These are phyloP conservation scores for Singerocomus inundabilis DNA, from an alignment of 1,284 basidiomycete genomes.

Conservation along the genomic window DNA sequence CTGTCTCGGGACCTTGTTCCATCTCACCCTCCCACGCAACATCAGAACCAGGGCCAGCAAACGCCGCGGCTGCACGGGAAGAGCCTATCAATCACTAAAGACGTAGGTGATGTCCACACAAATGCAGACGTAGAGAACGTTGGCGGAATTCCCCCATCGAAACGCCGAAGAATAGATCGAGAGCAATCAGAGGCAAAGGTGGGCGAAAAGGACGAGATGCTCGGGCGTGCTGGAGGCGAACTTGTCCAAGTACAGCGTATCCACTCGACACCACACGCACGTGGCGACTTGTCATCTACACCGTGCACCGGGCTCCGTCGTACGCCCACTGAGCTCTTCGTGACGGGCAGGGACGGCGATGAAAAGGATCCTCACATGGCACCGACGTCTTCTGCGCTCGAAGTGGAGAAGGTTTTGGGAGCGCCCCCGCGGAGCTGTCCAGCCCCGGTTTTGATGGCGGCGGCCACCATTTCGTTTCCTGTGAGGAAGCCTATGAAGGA, in stretches of 20 bases:
- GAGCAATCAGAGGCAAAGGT: not conserved
- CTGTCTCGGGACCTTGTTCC: not conserved
- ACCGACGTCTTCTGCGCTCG: not conserved
- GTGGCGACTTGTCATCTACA: not conserved
- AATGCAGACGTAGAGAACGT: conserved; percentile 9
- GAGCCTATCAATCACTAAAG: not conserved
- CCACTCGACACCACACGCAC: not conserved
- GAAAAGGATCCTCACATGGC: too few species aligned
- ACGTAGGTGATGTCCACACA: not conserved
- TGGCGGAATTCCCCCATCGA: not conserved
- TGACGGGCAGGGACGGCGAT: not conserved
- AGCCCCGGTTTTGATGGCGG: not conserved
- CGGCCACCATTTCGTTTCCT: conserved; percentile 25
- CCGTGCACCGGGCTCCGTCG: not conserved
- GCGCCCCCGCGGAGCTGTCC: not conserved
- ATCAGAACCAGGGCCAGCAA: conserved; percentile 1
- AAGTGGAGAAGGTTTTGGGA: not conserved
- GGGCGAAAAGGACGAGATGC: not conserved
- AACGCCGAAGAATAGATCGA: conserved; percentile 18
- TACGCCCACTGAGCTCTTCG: not conserved
- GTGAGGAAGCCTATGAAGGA: conserved; percentile 16
- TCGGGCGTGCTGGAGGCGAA: not conserved
- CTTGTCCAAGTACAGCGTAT: not conserved
- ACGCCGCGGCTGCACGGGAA: not conserved
- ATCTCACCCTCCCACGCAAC: not conserved